Evolutionary conservation across 371 early-diverging fungal species (phyloP).

Genomic region (Mortierella sp.): DNA sequence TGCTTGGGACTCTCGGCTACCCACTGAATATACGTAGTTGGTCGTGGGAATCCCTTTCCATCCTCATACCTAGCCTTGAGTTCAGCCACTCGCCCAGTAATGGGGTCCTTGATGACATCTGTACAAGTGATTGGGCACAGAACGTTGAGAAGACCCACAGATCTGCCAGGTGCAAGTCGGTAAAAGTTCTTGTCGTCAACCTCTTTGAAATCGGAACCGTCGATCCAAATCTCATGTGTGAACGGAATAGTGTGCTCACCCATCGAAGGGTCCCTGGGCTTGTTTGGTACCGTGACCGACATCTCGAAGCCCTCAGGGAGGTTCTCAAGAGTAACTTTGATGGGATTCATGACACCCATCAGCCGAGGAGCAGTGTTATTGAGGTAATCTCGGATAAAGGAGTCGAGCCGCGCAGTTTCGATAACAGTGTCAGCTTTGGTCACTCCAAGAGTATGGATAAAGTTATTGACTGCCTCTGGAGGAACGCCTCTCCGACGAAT

Average conservation of each 20-base stretch:
- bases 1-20: conserved; percentile 86
- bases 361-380: conserved; percentile 93
- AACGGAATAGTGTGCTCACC: conserved; percentile 91
- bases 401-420: conserved; percentile 93
- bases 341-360: conserved; percentile 92
- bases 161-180: conserved; percentile 93
- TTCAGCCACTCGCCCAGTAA: conserved; percentile 80
- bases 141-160: conserved; percentile 94
- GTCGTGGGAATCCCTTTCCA: conserved; percentile 77
- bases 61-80: conserved; percentile 86
- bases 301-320: conserved; percentile 82
- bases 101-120: conserved; percentile 76
- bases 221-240: conserved; percentile 94
- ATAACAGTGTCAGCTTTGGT: conserved; percentile 92
- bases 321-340: conserved; percentile 91
- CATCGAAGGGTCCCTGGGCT: conserved; percentile 86
- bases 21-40: conserved; percentile 99
- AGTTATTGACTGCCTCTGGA: conserved; percentile 98
- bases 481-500: conserved; percentile 99
- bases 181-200: conserved; percentile 92
- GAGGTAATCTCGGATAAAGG: conserved; percentile 94
- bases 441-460: conserved; percentile 96
- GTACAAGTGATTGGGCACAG: conserved; percentile 88
- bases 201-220: conserved; percentile 95
- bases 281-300: conserved; percentile 86